Base-by-base conservation (phyloP, 1,139 yeast species). In the Meyerozyma elateridarum region DNA sequence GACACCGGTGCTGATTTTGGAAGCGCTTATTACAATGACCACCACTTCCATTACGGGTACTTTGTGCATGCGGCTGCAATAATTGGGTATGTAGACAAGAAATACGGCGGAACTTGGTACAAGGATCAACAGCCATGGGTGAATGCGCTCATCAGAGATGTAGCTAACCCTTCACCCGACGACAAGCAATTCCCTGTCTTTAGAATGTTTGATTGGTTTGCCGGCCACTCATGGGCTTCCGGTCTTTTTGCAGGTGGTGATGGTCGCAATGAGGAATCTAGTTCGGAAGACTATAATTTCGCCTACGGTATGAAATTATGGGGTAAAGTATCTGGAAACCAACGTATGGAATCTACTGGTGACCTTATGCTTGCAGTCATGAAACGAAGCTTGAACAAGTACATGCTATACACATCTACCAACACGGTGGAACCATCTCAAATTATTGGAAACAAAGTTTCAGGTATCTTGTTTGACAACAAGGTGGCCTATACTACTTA, bases 401-500 rank as follows among this genome's bases (percentile, higher is more conserved):
- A 85, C 64, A 73, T 78, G 65, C 69, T 69, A 41, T 78, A 68
- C 62, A 51, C 62, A 35, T 64, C 66, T 39, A 75, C 70, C 52
- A 84, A 85, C 57, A 52, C 60, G 6, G 70, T 76, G 33, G 74
- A 77, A 52, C 94, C 93, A 17, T 36, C 64, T 19, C 54, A 65
- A 36, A 65, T 76, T 41, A 54, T 78, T 36, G 67, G 65, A 22
- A 84, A 85, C 61, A 78, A 74, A 52, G 89, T 81, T 15, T 65
- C 85, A 29, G 95, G 95, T 41, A 84, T 85, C 26, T 52, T 80
- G 32, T 83, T 77, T 54, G 96, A 89, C 56, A 89, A 89, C 59
- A 89, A 91, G 61, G 61, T 85, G 37, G 95, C 85, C 46, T 95
- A 85, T 60, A 87, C 96, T 3, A 91, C 96, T 1, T 88, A 80